Conservation (phyloP, 805 yeast species). For the Metschnikowia amazonensis region DNA sequence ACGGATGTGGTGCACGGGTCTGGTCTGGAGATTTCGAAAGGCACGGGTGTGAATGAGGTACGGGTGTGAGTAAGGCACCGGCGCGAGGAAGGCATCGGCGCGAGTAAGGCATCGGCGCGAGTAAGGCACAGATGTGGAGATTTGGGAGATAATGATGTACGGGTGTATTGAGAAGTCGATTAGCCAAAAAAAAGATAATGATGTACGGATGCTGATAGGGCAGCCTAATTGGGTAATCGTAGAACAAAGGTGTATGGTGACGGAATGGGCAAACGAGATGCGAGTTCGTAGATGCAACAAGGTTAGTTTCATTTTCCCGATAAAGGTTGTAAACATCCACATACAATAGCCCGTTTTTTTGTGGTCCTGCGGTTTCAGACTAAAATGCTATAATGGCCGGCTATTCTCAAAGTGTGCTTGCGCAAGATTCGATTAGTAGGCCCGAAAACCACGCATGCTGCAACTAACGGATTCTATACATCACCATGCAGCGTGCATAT, state of each 20-base stretch:
- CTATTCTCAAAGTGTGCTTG: not conserved
- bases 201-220: not conserved
- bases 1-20: conserved; percentile 5
- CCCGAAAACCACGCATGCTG: not conserved
- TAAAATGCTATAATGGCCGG: not conserved
- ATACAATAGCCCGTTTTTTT: too few relatives aligned
- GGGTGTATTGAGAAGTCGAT: not conserved
- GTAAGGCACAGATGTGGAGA: not conserved
- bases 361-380: not conserved
- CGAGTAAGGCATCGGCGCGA: too few relatives aligned
- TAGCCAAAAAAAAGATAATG: not conserved
- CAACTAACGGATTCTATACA: conserved; percentile 1
- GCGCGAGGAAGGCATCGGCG: too few relatives aligned
- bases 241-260: not conserved
- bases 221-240: not conserved
- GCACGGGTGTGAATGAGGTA: too few relatives aligned
- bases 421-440: conserved; percentile 2
- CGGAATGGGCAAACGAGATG: not conserved
- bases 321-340: too few relatives aligned
- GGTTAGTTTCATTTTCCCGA: not conserved
- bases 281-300: not conserved
- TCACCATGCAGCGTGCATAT: conserved; percentile 1
- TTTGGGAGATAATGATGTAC: not conserved
- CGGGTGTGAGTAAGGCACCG: too few relatives aligned
- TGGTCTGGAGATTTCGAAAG: too few relatives aligned